These are phyloP conservation scores for Amaranthus cruentus DNA, from an alignment of 148 eudicot genomes.

Conservation along the genomic window DNA sequence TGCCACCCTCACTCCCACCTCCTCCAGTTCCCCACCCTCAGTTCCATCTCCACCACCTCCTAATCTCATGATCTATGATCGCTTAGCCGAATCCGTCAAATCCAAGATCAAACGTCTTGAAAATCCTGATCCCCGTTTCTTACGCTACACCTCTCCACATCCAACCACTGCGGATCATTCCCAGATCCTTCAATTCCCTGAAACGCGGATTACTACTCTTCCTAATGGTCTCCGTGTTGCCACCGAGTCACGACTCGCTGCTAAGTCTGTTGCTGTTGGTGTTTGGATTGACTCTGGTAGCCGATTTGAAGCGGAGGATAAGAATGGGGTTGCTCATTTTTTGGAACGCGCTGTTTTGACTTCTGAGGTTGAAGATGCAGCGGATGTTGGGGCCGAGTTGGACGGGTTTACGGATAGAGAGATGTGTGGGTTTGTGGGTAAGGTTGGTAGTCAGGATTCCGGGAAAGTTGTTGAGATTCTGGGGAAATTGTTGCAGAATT, in stretches of 20 bases:
- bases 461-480: constrained; percentile 42
- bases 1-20: constrained; percentile 22
- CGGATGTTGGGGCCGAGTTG: constrained; percentile 45
- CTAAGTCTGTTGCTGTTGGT: constrained; percentile 36
- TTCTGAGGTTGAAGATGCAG: constrained; percentile 36
- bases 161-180: constrained; percentile 38
- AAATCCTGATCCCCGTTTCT: constrained; percentile 36
- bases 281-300: constrained; percentile 53
- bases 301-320: constrained; percentile 49
- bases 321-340: constrained; percentile 45
- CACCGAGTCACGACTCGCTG: constrained; percentile 53
- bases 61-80: constrained; percentile 37
- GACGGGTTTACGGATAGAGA: constrained; percentile 37
- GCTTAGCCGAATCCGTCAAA: constrained; percentile 32
- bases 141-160: constrained; percentile 34
- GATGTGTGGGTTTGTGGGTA: constrained; percentile 26
- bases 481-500: constrained; percentile 42
- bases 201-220: constrained; percentile 48
- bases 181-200: constrained; percentile 45
- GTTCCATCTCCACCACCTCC: constrained; percentile 31
- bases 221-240: constrained; percentile 75
- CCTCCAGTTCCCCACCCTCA: constrained; percentile 10
- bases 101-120: constrained; percentile 34
- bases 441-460: constrained; percentile 25
- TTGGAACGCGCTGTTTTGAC: constrained; percentile 42